A percentile compares a stretch with the other conserved stretches of the same genome.
phyloP scores from a whole-genome alignment of 1,284 basidiomycete genomes.

The Anthracocystis walkeri region DNA sequence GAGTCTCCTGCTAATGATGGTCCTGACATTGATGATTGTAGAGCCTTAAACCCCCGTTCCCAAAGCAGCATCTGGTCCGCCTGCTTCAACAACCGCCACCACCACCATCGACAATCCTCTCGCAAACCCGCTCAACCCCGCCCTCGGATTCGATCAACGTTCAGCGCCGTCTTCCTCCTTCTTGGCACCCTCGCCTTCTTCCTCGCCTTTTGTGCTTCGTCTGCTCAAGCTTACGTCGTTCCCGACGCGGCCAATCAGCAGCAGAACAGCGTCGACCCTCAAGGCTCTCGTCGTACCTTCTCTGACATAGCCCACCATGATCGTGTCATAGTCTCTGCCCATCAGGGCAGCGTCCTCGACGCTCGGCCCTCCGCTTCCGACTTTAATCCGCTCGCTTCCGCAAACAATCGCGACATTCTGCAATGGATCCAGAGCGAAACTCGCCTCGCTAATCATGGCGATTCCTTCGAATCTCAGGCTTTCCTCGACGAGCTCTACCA shows the following conservation, averaged over 20 bases:
- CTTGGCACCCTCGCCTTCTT: constrained; percentile 21
- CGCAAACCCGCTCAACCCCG: neutral
- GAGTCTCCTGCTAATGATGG: constrained; percentile 47
- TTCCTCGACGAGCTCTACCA: constrained; percentile 44
- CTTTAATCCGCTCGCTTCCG: neutral
- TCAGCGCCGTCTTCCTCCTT: constrained; percentile 10
- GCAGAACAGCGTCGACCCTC: constrained; percentile 2
- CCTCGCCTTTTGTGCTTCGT: constrained; percentile 10
- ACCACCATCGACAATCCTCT: neutral
- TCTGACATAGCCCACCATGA: constrained; percentile 40
- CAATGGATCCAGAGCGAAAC: constrained; percentile 30
- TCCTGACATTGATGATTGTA: constrained; percentile 52
- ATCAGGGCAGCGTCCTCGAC: constrained; percentile 13
- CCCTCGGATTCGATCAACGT: constrained; percentile 4
- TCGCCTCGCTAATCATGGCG: neutral
- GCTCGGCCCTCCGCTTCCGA: constrained; percentile 19
- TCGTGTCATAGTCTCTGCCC: constrained; percentile 33
- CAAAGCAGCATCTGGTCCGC: constrained; percentile 42
- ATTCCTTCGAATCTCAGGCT: constrained; percentile 10
- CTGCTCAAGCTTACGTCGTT: constrained; percentile 33
- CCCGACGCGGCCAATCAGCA: constrained; percentile 16
- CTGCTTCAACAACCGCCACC: constrained; percentile 42
- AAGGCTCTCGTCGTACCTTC: neutral
- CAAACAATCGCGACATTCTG: constrained; percentile 13
- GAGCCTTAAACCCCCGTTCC: constrained; percentile 39